Base-by-base conservation (phyloP, 768 basidiomycete genomes). In the Collybiopsis confluens region DNA sequence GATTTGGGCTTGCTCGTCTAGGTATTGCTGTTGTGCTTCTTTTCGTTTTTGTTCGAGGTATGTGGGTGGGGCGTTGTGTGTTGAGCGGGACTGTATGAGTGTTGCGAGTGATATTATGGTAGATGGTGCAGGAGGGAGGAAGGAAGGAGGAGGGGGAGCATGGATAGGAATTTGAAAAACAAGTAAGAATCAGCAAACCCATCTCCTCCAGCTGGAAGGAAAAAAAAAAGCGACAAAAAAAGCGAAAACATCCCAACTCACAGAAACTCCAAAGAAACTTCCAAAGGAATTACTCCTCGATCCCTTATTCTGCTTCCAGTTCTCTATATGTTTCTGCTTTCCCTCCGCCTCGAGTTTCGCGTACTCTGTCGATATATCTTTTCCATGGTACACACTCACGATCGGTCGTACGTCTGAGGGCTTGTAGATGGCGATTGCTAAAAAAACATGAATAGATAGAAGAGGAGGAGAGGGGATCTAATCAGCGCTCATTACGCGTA, bases 371-470 rank as follows among this genome's bases (percentile, higher is more conserved):
- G 94, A 83, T 54, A 99, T 87, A 62, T 98, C 80, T 69, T 96
- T 94, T 42, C 87, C 96, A 4, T 78, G 73, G 67, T 96, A 99
- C 2, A 85, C 85, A 60, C 88, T 71, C 28, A 99, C 70, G 52
- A 98, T 88, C 0, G 89, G 91, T 18, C 96, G 85, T 3, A 98
- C 88, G 62, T 98, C 97, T 23, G 77, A 65, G 1, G 90, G 86
- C 57, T 85, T 86, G 73, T 92, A 94, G 59, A 98, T 95, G 0
- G 85, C 95, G 55, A 99, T 87, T 6, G 97, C 96, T 96, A 61
- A 11, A 33, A 21, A 1, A 44, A 46, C 4, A 28, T 37, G 23
- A 18, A 16, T 26, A 54, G 50, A 44, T 43, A 50, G 50, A 24
- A 43, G 51, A n/a, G 49, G 36, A 33, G 13, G 5, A 6, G 6